These are phyloP conservation scores for Candida multigemmis DNA, from an alignment of 805 yeast genomes.

Conservation along the genomic window DNA sequence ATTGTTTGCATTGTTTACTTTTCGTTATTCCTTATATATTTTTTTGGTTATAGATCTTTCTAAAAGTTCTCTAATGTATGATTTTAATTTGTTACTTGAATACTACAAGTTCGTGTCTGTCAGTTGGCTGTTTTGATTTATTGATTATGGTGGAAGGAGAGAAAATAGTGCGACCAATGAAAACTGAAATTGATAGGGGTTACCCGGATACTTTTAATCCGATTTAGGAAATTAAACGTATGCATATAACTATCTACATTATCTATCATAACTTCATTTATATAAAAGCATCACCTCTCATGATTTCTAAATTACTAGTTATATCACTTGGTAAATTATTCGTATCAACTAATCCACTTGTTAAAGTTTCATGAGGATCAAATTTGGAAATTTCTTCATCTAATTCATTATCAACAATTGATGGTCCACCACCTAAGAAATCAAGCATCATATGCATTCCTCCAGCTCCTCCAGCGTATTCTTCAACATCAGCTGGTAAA, in stretches of 20 bases:
- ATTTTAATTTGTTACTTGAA: no score
- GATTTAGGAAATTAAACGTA: no score
- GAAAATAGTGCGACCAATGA: no score
- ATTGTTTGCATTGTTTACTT: constrained; percentile 45
- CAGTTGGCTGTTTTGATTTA: no score
- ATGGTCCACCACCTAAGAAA: constrained; percentile 63
- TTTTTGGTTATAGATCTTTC: no score
- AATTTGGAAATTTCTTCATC: constrained; percentile 31
- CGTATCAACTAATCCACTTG: constrained; percentile 42
- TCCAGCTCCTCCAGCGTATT: constrained; percentile 77
- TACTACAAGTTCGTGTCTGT: no score
- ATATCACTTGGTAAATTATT: constrained; percentile 50
- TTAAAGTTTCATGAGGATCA: constrained; percentile 35
- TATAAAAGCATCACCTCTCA: constrained; percentile 38
- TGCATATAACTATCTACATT: no score
- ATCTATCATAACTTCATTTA: constrained; percentile 21
- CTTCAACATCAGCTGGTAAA: constrained; percentile 86
- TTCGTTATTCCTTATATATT: no score
- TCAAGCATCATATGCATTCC: constrained; percentile 91
- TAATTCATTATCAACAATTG: constrained; percentile 28
- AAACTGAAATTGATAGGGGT: no score
- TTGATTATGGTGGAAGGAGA: no score
- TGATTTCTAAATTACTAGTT: constrained; percentile 40
- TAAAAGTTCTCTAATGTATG: no score
- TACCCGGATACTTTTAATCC: no score